Evolutionary conservation across 176 grass and related monocot genomes (phyloP), one percentile per base, ranked within the genome.

Genomic region (Triticum monococcum): DNA sequence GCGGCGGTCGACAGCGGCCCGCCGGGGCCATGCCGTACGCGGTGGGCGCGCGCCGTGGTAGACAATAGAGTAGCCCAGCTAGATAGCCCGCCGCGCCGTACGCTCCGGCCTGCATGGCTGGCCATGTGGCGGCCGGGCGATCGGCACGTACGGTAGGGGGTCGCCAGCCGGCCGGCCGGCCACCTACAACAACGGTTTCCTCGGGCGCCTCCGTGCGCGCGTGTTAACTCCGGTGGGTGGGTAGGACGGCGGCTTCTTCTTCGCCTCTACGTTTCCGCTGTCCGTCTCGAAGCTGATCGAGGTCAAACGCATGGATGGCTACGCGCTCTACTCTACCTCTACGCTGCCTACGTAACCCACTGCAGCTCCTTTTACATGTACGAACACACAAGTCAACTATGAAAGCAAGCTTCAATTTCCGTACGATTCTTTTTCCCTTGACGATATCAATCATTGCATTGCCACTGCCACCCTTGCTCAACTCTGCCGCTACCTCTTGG

Each of bases 181-280:
- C 77, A 13, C 24, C 64, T 50, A 75, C 14, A 79, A 75, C 24
- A 73, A 83, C 89, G 54, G 84, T 83, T 86, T 90, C 54, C 64
- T 72, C 65, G 79, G 73, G 18, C 65, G 84, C 5, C 52, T 80
- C 20, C 65, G 54, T 59, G 17, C 1, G 79, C 75, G 52, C 72
- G 79, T 63, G 52, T 78, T 87, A 45, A 65, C 52, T 70, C 43
- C 23, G 16, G 8, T 26, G 9, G 7, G n/a, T 22, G 18, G 8
- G 8, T 2, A 1, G 48, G 48, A 16, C 48, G 14, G 8, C 11
- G 23, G 23, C 4, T 24, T 0, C 37, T 41, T 4, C 71, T 61
- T 86, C 11, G 71, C 9, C 14, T 81, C 48, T 24, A 89, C 83
- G 77, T 6, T 72, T 84, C 40, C 18, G 25, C 20, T 59, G 54